Base-by-base conservation (phyloP, 257 asterid species). In the Solanum sejunctum region DNA sequence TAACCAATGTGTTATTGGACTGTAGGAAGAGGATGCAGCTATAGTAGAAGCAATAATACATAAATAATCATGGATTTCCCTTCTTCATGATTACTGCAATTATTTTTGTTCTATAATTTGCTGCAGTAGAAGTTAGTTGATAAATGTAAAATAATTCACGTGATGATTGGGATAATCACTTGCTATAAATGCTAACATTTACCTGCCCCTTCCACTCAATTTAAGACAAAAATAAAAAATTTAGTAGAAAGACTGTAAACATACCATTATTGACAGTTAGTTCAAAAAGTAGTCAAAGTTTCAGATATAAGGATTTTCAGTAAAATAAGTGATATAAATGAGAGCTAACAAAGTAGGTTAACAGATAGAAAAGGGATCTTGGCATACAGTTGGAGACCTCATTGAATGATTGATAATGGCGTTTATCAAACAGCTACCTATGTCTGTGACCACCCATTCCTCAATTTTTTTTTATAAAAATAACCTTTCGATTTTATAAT, bases 351-450 rank as follows among this genome's bases (percentile, higher is more conserved):
- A 87, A 89, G 88, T 86, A 86, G 92, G 93, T 88, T 90, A 86
- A 85, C 87, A 86, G 89, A 78, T 85, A 55, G n/a, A 79, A 72
- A 86, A 77, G 16, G 55, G 85, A 64, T 84, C 23, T 54, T 78
- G 67, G 2, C 77, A 86, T 84, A 88, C 89, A 86, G 95, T 92
- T 95, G 95, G 81, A 88, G 85, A 57, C 11, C 88, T 84, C 97
- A 93, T 92, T 93, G 39, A 93, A 91, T 92, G 93, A 84, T 32
- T 83, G 90, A 88, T 70, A 85, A 88, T 91, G 93, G 88, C 92
- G 73, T 84, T 85, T 82, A 86, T 84, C 49, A 51, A 45, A 12
- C 72, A 88, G 57, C 54, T 45, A 73, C 41, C 58, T 47, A 47
- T 84, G 87, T 86, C 89, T 75, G 91, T 92, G 92, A 45, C 88